A percentile compares a stretch with the other conserved stretches of the same genome.
Conservation (phyloP, 2,329 filamentous ascomycete genomes). For the Colletotrichum cereale region DNA sequence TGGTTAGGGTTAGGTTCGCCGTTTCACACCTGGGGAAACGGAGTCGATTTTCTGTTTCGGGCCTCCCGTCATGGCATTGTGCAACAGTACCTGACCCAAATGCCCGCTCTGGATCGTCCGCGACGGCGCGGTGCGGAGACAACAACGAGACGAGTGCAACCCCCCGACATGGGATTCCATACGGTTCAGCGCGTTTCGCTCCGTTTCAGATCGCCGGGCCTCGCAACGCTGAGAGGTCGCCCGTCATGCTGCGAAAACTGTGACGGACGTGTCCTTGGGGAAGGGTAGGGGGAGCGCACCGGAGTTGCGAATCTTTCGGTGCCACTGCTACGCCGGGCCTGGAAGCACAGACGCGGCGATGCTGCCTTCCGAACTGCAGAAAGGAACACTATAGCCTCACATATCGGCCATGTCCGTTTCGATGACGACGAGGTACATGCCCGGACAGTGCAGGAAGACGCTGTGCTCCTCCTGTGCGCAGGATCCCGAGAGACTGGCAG, state of each 20-base stretch:
- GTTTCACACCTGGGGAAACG: slow-evolving; percentile 25
- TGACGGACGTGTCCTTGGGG: not conserved
- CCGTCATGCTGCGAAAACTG: not conserved
- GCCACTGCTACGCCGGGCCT: not conserved
- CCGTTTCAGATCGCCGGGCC: slow-evolving; percentile 23
- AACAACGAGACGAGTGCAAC: slow-evolving; percentile 20
- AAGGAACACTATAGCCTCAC: not conserved
- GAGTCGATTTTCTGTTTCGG: not conserved
- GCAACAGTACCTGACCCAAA: slow-evolving; percentile 16
- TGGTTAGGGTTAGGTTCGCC: not conserved
- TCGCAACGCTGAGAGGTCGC: not conserved
- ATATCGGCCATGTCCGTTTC: not conserved
- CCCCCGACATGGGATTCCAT: slow-evolving; percentile 1
- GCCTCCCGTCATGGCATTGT: not conserved
- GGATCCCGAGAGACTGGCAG: not conserved
- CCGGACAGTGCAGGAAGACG: slow-evolving; percentile 22
- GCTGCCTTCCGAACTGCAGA: not conserved
- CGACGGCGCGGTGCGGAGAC: slow-evolving; percentile 7
- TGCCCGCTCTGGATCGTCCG: slow-evolving; percentile 1
- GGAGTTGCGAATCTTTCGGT: not conserved
- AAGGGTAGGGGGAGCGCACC: too few species aligned
- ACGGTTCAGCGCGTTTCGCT: slow-evolving; percentile 18
- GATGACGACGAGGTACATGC: slow-evolving; percentile 10
- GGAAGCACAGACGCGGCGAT: not conserved
- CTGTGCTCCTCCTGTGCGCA: not conserved